Base-by-base conservation (phyloP, 345 rosid species). In the Clarkia xantiana region DNA sequence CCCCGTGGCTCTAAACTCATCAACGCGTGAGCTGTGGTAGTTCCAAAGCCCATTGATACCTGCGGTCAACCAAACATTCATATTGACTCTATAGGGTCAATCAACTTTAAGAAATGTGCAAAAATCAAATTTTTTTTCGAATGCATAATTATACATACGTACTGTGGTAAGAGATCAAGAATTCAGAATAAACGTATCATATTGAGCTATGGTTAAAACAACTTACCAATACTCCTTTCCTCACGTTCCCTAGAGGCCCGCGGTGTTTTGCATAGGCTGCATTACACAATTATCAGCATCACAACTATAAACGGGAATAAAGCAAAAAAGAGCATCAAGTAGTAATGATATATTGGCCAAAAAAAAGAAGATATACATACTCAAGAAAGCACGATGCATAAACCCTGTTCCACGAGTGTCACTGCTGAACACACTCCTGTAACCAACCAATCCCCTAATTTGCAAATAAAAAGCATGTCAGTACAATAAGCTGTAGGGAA, bases 161-260 rank as follows among this genome's bases (percentile, higher is more conserved):
- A n/a, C n/a, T n/a, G n/a, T n/a, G n/a, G n/a, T n/a, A n/a, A n/a
- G n/a, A n/a, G n/a, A n/a, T n/a, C n/a, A n/a, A n/a, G n/a, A n/a
- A n/a, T n/a, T n/a, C n/a, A n/a, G n/a, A n/a, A n/a, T n/a, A n/a
- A n/a, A n/a, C n/a, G n/a, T n/a, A n/a, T n/a, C n/a, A 34, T 25
- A 13, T 15, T 34, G 11, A 9, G n/a, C 11, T 8, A 49, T 4
- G 11, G 15, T 25, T 6, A 14, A 48, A 43, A n/a, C 9, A 3
- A 61, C 80, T 43, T 80, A 91, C 98, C 94, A 91, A 71, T 34
- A 91, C 96, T 71, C 98, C 98, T 81, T 91, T 91, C 68, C 98
- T 76, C 44, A 91, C 93, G 72, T 91, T 86, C 49, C 96, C 96
- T 53, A 91, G 96, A 29, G 76, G 74, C 45, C 98, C 98, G 47